A percentile compares a stretch with the other conserved stretches of the same genome.
Conservation (phyloP, 1,284 basidiomycete species). For the Ustilago loliicola region DNA sequence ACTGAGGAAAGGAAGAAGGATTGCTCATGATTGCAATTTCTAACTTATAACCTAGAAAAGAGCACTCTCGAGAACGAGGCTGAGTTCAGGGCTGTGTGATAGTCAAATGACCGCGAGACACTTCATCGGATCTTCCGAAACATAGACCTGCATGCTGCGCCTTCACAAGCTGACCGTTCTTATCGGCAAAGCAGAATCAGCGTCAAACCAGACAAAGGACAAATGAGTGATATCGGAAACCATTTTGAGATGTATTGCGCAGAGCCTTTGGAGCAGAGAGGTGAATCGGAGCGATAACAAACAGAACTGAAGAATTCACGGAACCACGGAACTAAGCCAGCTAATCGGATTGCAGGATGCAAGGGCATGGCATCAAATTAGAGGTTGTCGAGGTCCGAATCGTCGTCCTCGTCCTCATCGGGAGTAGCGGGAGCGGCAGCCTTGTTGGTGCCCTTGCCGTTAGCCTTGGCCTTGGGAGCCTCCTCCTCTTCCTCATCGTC, state of each 20-base stretch:
- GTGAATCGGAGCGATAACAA: neutral
- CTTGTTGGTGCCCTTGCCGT: slow-evolving; percentile 31
- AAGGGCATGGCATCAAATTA: slow-evolving; percentile 11
- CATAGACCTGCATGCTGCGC: neutral
- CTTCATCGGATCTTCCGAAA: neutral
- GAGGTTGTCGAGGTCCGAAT: slow-evolving; percentile 64
- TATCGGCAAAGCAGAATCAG: neutral
- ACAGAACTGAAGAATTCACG: neutral
- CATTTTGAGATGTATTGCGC: slow-evolving; percentile 3
- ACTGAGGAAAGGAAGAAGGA: neutral
- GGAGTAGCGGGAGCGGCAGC: slow-evolving; percentile 16
- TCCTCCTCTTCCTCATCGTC: slow-evolving; percentile 32
- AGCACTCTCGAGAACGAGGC: neutral
- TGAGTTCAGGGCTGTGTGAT: neutral
- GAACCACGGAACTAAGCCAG: neutral
- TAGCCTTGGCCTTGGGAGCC: slow-evolving; percentile 26
- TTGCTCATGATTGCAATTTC: neutral
- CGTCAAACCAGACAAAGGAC: neutral
- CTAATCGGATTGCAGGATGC: neutral
- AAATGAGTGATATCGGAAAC: neutral
- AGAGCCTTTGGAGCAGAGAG: neutral
- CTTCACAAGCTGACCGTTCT: neutral
- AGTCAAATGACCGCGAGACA: neutral
- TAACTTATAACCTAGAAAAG: neutral
- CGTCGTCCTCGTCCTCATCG: slow-evolving; percentile 60